Base-by-base conservation (phyloP, 192 early-diverging fungal genomes). In the Backusella tarrabulga region DNA sequence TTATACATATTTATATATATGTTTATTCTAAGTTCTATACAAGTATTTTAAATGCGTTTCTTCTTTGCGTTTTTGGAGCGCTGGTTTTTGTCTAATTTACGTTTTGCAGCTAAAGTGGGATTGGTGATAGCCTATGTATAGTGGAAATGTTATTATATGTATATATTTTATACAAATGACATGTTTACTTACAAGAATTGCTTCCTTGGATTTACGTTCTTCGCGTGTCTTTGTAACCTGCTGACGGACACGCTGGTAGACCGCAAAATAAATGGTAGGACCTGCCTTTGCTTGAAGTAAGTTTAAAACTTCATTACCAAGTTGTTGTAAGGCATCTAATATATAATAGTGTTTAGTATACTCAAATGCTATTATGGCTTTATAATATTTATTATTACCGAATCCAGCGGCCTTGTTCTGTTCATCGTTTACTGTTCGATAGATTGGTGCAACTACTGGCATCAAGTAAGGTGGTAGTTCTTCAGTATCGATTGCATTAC, bases 291-390 rank as follows among this genome's bases (percentile, higher is more conserved):
- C 90, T 75, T 97, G 94, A 38, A 93, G 76, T 34, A 94, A 76
- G n/a, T 88, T 86, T 42, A 95, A 83, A 1, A 97, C 91, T 78
- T 98, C 94, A n/a, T 88, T 79, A 9, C 92, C 94, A 29, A 96
- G 83, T 46, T 87, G 85, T 78, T 93, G 92, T 66, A 96, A 81
- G 46, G 92, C 90, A 19, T 92, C 93, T 88, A 84, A 19, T 71
- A 38, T 29, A 77, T 32, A 54, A 34, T 26, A 63, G 21, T 14
- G 41, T 74, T 2, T 23, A 54, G 72, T 46, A 17, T 46, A 32
- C 19, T 4, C 63, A 38, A 67, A 52, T 71, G 3, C 38, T 29
- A 35, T 15, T 15, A 68, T n/a, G 44, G 15, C 14, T 23, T 15
- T 26, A 32, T 23, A 21, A 19, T 41, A 8, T 71, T 1, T 80